A percentile compares a stretch with the other conserved stretches of the same genome.
Conservation (phyloP, 2,329 filamentous ascomycete genomes). For the Cladosporium austrohemisphaericum region DNA sequence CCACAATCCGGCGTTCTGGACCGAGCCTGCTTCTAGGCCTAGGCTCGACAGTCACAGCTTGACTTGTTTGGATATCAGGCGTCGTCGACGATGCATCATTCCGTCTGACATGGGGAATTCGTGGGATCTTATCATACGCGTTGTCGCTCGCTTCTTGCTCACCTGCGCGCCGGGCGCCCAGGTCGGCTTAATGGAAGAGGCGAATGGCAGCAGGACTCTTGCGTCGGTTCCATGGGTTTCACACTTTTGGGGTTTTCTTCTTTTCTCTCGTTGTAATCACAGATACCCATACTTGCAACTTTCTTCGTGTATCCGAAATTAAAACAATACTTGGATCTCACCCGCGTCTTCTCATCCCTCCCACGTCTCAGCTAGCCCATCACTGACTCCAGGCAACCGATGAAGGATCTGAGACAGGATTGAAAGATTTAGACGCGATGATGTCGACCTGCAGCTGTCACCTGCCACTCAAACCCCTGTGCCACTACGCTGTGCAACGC, state of each 20-base stretch:
- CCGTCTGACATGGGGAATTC: conserved; percentile 6
- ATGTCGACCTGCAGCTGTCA: conserved; percentile 14
- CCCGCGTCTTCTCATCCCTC: neutral
- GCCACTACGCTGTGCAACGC: neutral
- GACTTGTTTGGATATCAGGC: conserved; percentile 11
- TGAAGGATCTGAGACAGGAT: neutral
- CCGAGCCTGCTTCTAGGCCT: neutral
- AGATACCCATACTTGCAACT: conserved; percentile 14
- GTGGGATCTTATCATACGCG: neutral
- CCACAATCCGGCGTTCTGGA: conserved; percentile 12
- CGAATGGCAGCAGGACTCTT: conserved; percentile 1
- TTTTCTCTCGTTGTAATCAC: conserved; percentile 14
- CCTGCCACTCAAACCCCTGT: neutral
- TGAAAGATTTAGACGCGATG: neutral
- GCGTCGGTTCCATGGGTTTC: neutral
- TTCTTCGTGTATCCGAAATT: conserved; percentile 13
- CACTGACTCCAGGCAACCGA: neutral
- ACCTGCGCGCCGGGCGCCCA: conserved; percentile 2
- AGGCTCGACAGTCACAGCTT: neutral
- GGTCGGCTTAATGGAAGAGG: conserved; percentile 8
- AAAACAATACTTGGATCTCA: neutral
- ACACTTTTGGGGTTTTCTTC: neutral
- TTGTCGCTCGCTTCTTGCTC: conserved; percentile 12
- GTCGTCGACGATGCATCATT: conserved; percentile 12
- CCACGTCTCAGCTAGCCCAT: neutral